These are phyloP conservation scores for Komagataella pseudopastoris DNA, from an alignment of 805 yeast species.

Conservation along the genomic window DNA sequence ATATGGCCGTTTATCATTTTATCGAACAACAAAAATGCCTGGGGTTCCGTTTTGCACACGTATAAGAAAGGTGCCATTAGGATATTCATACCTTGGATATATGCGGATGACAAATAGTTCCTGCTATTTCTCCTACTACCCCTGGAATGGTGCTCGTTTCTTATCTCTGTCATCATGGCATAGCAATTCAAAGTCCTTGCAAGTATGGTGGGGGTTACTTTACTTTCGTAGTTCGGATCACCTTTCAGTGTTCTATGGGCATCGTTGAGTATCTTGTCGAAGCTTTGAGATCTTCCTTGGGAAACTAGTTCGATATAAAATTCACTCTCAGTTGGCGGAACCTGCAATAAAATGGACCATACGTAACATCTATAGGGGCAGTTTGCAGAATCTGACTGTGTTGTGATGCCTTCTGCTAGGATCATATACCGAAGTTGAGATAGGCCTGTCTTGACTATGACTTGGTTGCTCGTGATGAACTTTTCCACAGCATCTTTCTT, in stretches of 20 bases:
- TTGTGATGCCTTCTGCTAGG: slow-evolving; percentile 29
- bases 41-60: slow-evolving; percentile 68
- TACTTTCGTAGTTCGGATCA: slow-evolving; percentile 46
- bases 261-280: slow-evolving; percentile 68
- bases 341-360: slow-evolving; percentile 68
- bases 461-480: slow-evolving; percentile 28
- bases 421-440: slow-evolving; percentile 40
- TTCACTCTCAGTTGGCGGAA: slow-evolving; percentile 35
- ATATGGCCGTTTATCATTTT: slow-evolving; percentile 48
- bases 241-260: slow-evolving; percentile 77
- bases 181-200: slow-evolving; percentile 60
- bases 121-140: not conserved
- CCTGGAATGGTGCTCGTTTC: slow-evolving; percentile 2
- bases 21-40: slow-evolving; percentile 65
- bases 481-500: slow-evolving; percentile 42
- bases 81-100: slow-evolving; percentile 91
- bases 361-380: slow-evolving; percentile 64
- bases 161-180: slow-evolving; percentile 29
- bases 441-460: slow-evolving; percentile 32
- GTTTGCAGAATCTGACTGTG: slow-evolving; percentile 16
- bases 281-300: slow-evolving; percentile 44
- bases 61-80: slow-evolving; percentile 74
- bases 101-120: slow-evolving; percentile 21
- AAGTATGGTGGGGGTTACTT: slow-evolving; percentile 58
- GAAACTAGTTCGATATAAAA: slow-evolving; percentile 39